Evolutionary conservation across 2,329 filamentous ascomycete genomes (phyloP), one percentile per base, ranked within the genome.

Genomic region (Penicillium olsonii): DNA sequence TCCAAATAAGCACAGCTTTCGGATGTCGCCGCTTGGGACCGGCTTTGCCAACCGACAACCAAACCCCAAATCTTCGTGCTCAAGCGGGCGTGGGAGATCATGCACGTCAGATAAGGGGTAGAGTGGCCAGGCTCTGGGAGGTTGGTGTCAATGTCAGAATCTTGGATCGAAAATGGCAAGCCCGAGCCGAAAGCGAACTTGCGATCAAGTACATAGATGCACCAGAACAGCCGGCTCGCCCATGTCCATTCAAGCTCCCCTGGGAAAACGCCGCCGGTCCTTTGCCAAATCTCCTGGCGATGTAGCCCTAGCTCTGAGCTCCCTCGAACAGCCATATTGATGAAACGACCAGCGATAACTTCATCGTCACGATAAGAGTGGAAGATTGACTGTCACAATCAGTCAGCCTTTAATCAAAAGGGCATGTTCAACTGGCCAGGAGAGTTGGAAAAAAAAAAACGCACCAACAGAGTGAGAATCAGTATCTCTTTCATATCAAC

Each of bases 161-260:
- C 77, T 10, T 76, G 68, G 4, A 80, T 67, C 0, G 73, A 72
- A 54, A 79, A 80, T 0, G 77, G 76, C 17, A 80, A 57, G 11
- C 77, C 76, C 0, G 76, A 79, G 2, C 77, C 77, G 27, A 80
- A 78, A 9, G 76, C 78, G 75, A 76, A 81, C 18, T 78, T 73
- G 1, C 77, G 73, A 42, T 80, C 78, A 0, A 81, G 69, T 0
- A 78, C 73, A 45, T 80, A 80, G 15, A 79, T 75, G 24, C 72
- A 77, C 76, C 78, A 81, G 51, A 80, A 80, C 0, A 79, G 47
- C 20, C 67, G 53, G 37, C 61, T 68, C 3, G 66, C 65, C 61
- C 66, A 70, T 6, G 56, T 68, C 54, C 65, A 65, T 43, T 69
- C 66, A 18, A 70, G 49, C n/a, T 68, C 67, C 1, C 68, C 68